phyloP scores from a whole-genome alignment of 192 early-diverging fungal genomes.

The Backusella tarrabulga region DNA sequence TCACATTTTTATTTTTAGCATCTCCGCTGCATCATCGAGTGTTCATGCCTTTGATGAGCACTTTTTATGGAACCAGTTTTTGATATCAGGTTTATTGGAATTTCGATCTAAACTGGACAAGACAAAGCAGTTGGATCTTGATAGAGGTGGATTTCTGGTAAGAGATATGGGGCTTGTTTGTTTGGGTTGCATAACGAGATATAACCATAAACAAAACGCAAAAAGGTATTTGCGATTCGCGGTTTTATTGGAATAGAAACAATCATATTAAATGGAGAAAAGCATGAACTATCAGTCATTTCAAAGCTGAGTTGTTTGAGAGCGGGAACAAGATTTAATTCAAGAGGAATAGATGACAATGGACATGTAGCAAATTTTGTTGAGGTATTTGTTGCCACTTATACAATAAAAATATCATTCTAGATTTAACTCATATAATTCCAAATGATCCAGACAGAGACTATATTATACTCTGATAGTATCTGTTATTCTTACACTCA shows the following conservation, averaged over 20 bases:
- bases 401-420: background rate
- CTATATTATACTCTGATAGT: constrained; percentile 59
- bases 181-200: background rate
- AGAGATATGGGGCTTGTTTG: background rate
- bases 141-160: constrained; percentile 74
- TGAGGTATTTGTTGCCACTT: constrained; percentile 54
- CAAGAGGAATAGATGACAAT: constrained; percentile 95
- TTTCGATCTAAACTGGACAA: constrained; percentile 76
- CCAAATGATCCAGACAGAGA: constrained; percentile 75
- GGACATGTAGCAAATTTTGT: constrained; percentile 98
- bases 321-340: constrained; percentile 89
- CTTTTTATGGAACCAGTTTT: constrained; percentile 92
- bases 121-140: constrained; percentile 62
- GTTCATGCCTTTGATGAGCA: constrained; percentile 57
- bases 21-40: constrained; percentile 47
- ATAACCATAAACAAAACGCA: too few species aligned
- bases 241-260: constrained; percentile 67
- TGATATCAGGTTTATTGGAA: constrained; percentile 77
- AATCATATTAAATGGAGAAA: constrained; percentile 33
- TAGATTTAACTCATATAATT: constrained; percentile 77
- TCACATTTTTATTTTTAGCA: constrained; percentile 29
- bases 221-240: constrained; percentile 66
- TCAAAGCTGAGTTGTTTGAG: constrained; percentile 79
- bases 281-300: constrained; percentile 56
- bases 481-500: constrained; percentile 76